Base-by-base conservation (phyloP, 768 basidiomycete species). In the Amyloporia xantha region DNA sequence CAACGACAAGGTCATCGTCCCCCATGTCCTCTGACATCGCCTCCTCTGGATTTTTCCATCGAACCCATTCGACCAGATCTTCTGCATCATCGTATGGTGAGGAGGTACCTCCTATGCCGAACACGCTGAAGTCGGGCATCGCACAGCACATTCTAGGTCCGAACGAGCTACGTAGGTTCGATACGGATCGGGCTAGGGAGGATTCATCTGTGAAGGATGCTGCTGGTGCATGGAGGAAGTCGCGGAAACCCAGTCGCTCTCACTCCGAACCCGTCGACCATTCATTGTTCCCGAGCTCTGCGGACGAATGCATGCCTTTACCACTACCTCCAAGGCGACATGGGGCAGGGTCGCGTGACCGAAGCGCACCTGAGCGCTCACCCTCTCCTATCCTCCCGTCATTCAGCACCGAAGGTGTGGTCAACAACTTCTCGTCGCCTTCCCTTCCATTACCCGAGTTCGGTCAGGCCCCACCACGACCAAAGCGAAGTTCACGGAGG, bases 1-100 rank as follows among this genome's bases (percentile, higher is more conserved):
- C 72, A 5, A 71, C 75, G 0, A 81, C 82, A 0, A 64, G 74
- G 9, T 79, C 83, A 0, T 79, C 84, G 0, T 86, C 83, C 1
- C 80, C 82, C 5, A 71, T 74, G 41, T 78, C 77, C 2, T 79
- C 78, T 13, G 79, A 81, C 37, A 70, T 77, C 17, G 75, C 76
- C 2, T 79, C 79, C 1, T 66, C 73, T 0, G 69, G 69, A 21
- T 79, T 75, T 60, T 82, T 81, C 60, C 65, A 73, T 41, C 55
- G 66, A 36, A 69, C 78, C 0, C 65, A 68, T 44, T 75, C 76
- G 0, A 63, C 71, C 0, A 71, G 71, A 9, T 83, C 82, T 0
- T 84, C 82, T 0, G 61, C 74, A 0, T 79, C 83, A 0, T 85
- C 85, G 2, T 73, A 71, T 35, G 74, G 72, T 0, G 74, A 73